Evolutionary conservation across 305 asterid species (phyloP), one percentile per base, ranked within the genome.

Genomic region (Fraxinus xanthoxyloides): DNA sequence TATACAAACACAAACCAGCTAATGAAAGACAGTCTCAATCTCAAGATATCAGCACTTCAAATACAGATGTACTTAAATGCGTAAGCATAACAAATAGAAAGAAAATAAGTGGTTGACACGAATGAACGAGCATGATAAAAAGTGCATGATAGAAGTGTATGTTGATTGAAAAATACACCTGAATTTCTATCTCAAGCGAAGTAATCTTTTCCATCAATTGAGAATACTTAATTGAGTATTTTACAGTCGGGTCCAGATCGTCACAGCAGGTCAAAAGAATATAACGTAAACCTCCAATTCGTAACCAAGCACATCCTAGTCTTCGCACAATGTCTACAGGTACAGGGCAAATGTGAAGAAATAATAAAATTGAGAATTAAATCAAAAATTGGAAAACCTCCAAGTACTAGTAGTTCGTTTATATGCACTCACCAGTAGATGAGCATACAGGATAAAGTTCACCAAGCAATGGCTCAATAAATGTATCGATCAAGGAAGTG

Each of bases 221-320:
- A 7, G 95, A 87, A 89, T 89, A 86, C 91, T 90, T 94, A 65
- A 97, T 40, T 6, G 93, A 82, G 87, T 92, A 89, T 85, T 94
- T 97, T 48, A 89, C 88, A 81, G 95, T 85, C 72, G 98, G 99
- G 86, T 97, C 99, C 84, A 93, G 85, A 85, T 90, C 92, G 86
- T 86, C 89, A 82, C 89, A 88, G 82, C 90, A 76, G 83, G 90
- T 88, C 89, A 97, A 86, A 78, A 97, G 98, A 85, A 85, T 89
- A 89, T 91, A 97, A 7, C 98, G 98, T 51, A 97, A 67, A 23
- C 89, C 88, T 43, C 98, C 99, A 81, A 94, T 88, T 78, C 85
- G 91, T 76, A 94, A 78, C 84, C 94, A 87, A 17, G 92, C 87
- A 81, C 87, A 83, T 74, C 98, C 99, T 15, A 93, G 82, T 32